Base-by-base conservation (phyloP, 768 basidiomycete species). In the Phallus indusiatus region DNA sequence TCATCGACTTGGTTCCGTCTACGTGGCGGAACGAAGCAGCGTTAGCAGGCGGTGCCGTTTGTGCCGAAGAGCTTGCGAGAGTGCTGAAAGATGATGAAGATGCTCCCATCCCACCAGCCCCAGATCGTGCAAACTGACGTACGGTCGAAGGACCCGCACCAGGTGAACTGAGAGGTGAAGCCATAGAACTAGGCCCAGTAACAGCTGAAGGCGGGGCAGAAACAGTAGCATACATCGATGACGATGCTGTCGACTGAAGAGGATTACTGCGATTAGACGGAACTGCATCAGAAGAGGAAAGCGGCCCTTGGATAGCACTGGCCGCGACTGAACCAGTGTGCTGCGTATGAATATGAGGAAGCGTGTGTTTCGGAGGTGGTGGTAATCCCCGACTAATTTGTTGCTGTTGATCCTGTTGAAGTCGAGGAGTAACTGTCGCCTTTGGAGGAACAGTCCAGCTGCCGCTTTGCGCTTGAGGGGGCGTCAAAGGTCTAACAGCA, bases 1-100 rank as follows among this genome's bases (percentile, higher is more conserved):
- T 88, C 88, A 89, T 88, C 8, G 90, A 91, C 70, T 83, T 82
- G 8, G 88, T 83, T 35, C 88, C 87, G 66, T 90, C 88, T 21
- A 80, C 78, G 56, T 87, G 80, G 8, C 81, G 81, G 83, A 81
- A 17, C 84, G 77, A 12, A n/a, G n/a, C n/a, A n/a, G n/a, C n/a
- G n/a, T n/a, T n/a, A n/a, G n/a, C n/a, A n/a, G n/a, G n/a, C 81
- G 82, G 6, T 84, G 79, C 12, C 73, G 79, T 59, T 76, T 68
- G 18, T 64, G 62, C 48, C 52, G 64, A 18, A n/a, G n/a, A n/a
- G n/a, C n/a, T n/a, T n/a, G n/a, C n/a, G n/a, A n/a, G n/a, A n/a
- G n/a, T n/a, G 57, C 64, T 34, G 59, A 61, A 58, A 60, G 64
- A 52, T 63, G 60, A 21, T 63, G 58, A 14, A 73, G 69, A 1